Evolutionary conservation across 176 grass and related monocot genomes (phyloP).

Genomic region (Canna indica): DNA sequence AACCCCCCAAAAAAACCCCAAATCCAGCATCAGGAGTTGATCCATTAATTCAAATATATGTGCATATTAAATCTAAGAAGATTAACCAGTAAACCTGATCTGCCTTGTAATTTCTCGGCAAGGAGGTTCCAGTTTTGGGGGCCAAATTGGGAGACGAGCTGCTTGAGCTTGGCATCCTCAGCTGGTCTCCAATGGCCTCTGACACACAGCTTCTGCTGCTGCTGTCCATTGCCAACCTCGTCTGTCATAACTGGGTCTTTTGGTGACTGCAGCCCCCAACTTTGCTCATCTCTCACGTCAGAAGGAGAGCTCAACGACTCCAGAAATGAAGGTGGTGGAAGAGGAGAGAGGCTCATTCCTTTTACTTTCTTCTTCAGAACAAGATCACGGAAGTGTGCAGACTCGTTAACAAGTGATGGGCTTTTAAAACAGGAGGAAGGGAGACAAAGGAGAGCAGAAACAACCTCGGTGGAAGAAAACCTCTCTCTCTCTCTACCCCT

Average conservation of each 20-base stretch:
- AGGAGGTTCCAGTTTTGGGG: slow-evolving; percentile 29
- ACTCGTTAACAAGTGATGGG: background rate
- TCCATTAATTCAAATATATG: too few species aligned
- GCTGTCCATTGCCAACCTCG: background rate
- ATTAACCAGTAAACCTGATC: slow-evolving; percentile 5
- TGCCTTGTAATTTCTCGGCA: slow-evolving; percentile 21
- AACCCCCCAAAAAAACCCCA: background rate
- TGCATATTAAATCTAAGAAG: too few species aligned
- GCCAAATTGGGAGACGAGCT: slow-evolving; percentile 16
- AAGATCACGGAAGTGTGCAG: background rate
- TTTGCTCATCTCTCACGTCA: background rate
- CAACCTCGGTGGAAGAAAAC: background rate
- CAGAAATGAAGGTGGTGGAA: too few species aligned
- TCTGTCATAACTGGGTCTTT: background rate
- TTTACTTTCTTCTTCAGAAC: background rate
- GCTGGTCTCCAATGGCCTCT: slow-evolving; percentile 26
- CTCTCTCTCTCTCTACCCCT: background rate
- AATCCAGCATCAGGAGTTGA: background rate
- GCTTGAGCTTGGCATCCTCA: slow-evolving; percentile 20
- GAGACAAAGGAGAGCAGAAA: background rate
- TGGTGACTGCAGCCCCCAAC: background rate
- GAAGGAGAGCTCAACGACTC: background rate
- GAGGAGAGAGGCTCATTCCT: background rate
- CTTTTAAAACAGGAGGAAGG: background rate
- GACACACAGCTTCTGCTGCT: slow-evolving; percentile 16